Evolutionary conservation across 2,329 filamentous ascomycete species (phyloP).

Genomic region (Harringtonia lauricola): DNA sequence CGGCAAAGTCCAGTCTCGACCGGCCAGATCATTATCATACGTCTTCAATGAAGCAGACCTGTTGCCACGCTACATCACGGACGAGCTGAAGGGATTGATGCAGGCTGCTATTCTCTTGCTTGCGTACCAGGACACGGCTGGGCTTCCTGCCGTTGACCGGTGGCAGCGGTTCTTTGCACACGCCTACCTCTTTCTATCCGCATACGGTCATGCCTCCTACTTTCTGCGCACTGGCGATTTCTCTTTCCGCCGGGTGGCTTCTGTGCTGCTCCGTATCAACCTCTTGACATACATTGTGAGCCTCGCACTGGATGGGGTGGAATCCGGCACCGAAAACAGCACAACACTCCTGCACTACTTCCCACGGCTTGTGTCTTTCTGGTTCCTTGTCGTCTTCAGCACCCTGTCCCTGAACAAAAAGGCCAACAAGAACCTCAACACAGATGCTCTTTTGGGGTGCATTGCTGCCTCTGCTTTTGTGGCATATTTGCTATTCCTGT

Average conservation of each 20-base stretch:
- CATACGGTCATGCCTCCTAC: constrained; percentile 49
- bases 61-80: constrained; percentile 43
- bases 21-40: too few relatives aligned
- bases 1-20: too few relatives aligned
- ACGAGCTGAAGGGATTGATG: constrained; percentile 60
- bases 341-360: constrained; percentile 40
- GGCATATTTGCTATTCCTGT: constrained; percentile 5
- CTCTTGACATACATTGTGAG: constrained; percentile 40
- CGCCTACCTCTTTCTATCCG: constrained; percentile 50
- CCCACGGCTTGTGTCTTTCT: constrained; percentile 46
- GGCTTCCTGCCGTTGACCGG: constrained; percentile 39
- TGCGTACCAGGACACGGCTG: constrained; percentile 43
- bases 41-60: constrained; percentile 23
- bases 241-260: constrained; percentile 38
- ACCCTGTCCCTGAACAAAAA: constrained; percentile 32
- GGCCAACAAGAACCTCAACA: constrained; percentile 29
- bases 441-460: constrained; percentile 10
- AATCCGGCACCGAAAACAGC: constrained; percentile 34
- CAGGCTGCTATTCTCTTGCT: constrained; percentile 39
- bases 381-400: constrained; percentile 46
- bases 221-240: constrained; percentile 46
- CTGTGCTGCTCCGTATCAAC: constrained; percentile 46
- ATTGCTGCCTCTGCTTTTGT: neutral
- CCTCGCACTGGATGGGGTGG: constrained; percentile 33
- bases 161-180: constrained; percentile 42